These are phyloP conservation scores for Hibiscus syriacus DNA, from an alignment of 345 rosid species.

Conservation along the genomic window DNA sequence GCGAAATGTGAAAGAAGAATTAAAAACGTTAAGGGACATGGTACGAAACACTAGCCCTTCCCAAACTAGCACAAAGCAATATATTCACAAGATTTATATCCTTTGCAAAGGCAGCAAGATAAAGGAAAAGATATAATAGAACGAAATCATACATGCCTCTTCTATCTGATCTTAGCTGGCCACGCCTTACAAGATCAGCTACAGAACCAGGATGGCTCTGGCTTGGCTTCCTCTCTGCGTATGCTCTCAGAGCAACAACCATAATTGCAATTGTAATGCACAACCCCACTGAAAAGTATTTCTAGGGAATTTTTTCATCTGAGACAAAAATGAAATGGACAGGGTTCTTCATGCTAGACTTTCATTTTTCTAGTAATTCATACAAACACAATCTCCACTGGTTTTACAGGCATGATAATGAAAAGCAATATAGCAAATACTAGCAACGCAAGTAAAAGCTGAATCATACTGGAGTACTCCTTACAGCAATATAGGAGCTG, in stretches of 20 bases:
- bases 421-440: background rate
- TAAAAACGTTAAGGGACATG: background rate
- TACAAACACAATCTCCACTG: background rate
- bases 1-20: background rate
- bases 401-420: background rate
- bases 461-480: background rate
- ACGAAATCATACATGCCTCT: slow-evolving; percentile 93
- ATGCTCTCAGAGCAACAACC: slow-evolving; percentile 40
- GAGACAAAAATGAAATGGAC: slow-evolving; percentile 9
- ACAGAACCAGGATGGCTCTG: slow-evolving; percentile 56
- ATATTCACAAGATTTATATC: slow-evolving; percentile 2
- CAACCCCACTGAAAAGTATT: slow-evolving; percentile 36
- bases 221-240: slow-evolving; percentile 38
- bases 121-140: slow-evolving; percentile 12
- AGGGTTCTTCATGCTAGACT: background rate
- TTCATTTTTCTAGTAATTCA: background rate
- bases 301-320: slow-evolving; percentile 39
- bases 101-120: background rate
- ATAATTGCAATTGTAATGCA: slow-evolving; percentile 48
- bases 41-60: background rate
- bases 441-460: background rate
- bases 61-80: background rate
- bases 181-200: slow-evolving; percentile 94
- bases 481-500: too few relatives aligned
- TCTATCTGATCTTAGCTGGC: slow-evolving; percentile 94